Evolutionary conservation across 2,329 filamentous ascomycete species (phyloP).

Genomic region (Sporothrix phasma): DNA sequence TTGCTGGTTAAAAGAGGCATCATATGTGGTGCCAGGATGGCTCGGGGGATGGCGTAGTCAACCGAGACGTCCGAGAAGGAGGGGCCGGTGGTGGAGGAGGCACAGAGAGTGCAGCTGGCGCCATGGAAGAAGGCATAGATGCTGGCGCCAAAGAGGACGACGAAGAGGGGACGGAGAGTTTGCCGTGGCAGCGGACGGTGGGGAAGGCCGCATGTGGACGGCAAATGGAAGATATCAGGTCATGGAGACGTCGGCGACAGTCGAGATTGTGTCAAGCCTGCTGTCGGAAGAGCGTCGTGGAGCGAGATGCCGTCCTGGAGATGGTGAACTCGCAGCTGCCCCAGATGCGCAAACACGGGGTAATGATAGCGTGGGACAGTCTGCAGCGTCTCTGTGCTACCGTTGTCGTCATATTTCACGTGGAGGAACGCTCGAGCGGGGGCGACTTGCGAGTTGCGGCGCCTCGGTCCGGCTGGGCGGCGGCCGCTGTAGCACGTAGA

Average conservation of each 20-base stretch:
- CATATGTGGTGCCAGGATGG: conserved; percentile 3
- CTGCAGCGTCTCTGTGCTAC: not conserved
- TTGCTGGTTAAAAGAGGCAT: not conserved
- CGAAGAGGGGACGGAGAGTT: not conserved
- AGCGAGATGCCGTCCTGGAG: not conserved
- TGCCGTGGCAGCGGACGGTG: not conserved
- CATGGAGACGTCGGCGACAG: not conserved
- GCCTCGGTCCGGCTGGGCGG: conserved; percentile 6
- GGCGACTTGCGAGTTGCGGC: conserved; percentile 3
- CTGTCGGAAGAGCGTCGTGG: no score
- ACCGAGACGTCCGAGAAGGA: not conserved
- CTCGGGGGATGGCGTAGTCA: conserved; percentile 8
- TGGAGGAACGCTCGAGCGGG: conserved; percentile 3
- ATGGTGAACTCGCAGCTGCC: not conserved
- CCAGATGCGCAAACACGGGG: no score
- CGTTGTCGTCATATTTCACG: conserved; percentile 16
- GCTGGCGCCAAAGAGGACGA: not conserved
- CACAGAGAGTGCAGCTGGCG: not conserved
- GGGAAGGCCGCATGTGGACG: not conserved
- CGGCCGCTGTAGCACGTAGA: not conserved
- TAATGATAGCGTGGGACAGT: no score
- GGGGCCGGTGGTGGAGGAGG: not conserved
- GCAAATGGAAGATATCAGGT: not conserved
- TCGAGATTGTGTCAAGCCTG: no score
- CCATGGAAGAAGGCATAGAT: not conserved